Evolutionary conservation across 2,329 filamentous ascomycete genomes (phyloP), one percentile per base, ranked within the genome.

Genomic region (Penicillium sp.): DNA sequence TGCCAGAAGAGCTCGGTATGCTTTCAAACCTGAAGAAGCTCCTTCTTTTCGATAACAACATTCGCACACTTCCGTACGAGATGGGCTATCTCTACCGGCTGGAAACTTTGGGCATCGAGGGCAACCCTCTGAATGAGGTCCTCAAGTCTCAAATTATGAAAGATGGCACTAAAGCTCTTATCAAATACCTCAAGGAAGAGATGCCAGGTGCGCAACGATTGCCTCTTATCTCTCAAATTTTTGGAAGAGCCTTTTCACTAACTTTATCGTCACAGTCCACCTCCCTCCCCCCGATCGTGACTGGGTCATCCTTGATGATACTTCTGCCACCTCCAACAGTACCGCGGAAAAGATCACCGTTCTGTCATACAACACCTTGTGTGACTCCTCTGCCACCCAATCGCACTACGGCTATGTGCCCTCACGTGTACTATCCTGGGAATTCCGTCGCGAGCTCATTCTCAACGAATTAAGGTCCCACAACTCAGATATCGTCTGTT

Each of bases 1-100:
- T 99, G 4, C 94, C 94, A 1, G 84, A 90, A 21, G 93, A 99
- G 77, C 86, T 99, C 57, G 94, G 94, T 69, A 99, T 97, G 93
- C 91, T 96, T 66, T 94, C 92, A 27, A 94, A 92, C 64, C 80
- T 99, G 52, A 92, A 91, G 75, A 87, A 90, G 62, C 81, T 99
- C 5, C 79, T 92, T 27, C 80, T 97, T 2, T 97, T 96, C 72
- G 92, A 96, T 77, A 99, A 99, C 73, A 83, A 90, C 58, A 88
- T 99, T 51, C 85, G 85, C 57, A 87, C 85, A 21, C 80, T 99
- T 24, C 94, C 94, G 1, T 88, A 83, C 66, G 92, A 97, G 72
- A 79, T 99, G 56, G 94, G 94, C 7, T 94, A 91, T 29, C 80
- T 99, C 16, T 93, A 92, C 74, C 86, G 92, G 59, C 76, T 99